These are phyloP conservation scores for Diaporthe capsici DNA, from an alignment of 2,329 filamentous ascomycete genomes.

Conservation along the genomic window DNA sequence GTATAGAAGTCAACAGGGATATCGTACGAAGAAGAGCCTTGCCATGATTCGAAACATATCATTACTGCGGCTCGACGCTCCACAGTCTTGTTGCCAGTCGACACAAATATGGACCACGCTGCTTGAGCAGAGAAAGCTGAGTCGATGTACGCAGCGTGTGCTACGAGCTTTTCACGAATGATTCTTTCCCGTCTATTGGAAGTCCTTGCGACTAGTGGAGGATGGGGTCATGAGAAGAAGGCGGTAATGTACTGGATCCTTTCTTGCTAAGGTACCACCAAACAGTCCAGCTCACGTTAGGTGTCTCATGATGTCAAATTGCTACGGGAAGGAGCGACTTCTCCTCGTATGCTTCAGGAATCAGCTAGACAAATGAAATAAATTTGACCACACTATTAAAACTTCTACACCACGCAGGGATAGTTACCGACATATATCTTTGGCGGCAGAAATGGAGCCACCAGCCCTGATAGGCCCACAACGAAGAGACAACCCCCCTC, in stretches of 20 bases:
- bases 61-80: background rate
- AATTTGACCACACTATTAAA: background rate
- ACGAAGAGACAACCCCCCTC: background rate
- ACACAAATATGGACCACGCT: background rate
- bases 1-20: background rate
- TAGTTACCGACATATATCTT: background rate
- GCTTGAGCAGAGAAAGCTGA: background rate
- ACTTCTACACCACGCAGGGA: background rate
- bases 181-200: too few species aligned
- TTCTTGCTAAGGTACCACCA: background rate
- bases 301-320: background rate
- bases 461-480: background rate
- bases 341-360: background rate
- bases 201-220: background rate
- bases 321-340: too few species aligned
- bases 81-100: background rate
- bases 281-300: background rate
- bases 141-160: background rate
- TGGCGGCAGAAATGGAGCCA: background rate
- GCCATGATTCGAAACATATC: background rate
- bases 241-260: background rate
- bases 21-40: background rate
- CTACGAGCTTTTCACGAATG: background rate
- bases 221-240: background rate
- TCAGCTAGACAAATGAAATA: background rate